Conservation (phyloP, 176 grass and related monocot species). For the Tillandsia leiboldiana region DNA sequence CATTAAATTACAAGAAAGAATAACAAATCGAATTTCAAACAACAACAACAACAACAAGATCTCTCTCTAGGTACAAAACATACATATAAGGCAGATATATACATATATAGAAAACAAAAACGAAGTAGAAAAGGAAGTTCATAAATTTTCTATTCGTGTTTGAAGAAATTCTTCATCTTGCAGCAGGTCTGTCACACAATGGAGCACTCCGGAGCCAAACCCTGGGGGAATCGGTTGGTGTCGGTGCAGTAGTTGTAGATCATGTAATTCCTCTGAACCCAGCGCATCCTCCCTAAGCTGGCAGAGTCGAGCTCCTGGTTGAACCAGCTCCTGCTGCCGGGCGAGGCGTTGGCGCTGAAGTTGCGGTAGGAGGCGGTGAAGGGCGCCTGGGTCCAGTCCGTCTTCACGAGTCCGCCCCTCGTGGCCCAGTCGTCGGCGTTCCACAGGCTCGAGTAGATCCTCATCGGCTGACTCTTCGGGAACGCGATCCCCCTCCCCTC, state of each 20-base stretch:
- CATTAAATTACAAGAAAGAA: too few species aligned
- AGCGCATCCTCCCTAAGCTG: slow-evolving; percentile 50
- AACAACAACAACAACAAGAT: too few species aligned
- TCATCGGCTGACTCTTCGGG: slow-evolving; percentile 79
- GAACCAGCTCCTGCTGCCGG: slow-evolving; percentile 48
- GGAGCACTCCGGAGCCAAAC: slow-evolving; percentile 62
- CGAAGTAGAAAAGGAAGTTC: not conserved
- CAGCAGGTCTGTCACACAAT: not conserved
- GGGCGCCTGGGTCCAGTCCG: slow-evolving; percentile 65
- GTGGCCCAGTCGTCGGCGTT: slow-evolving; percentile 96
- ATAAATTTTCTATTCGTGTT: not conserved
- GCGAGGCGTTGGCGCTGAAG: slow-evolving; percentile 36
- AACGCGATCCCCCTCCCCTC: slow-evolving; percentile 61
- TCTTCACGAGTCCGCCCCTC: slow-evolving; percentile 67
- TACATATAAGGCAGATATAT: too few species aligned
- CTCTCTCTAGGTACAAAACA: too few species aligned
- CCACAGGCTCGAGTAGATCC: slow-evolving; percentile 84
- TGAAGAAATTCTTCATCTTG: not conserved
- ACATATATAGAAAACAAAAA: too few species aligned
- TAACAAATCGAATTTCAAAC: too few species aligned
- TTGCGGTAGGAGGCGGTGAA: slow-evolving; percentile 59
- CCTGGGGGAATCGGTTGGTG: slow-evolving; percentile 45
- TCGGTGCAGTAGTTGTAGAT: slow-evolving; percentile 92
- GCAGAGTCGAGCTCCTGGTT: slow-evolving; percentile 73
- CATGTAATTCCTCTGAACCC: slow-evolving; percentile 77